Evolutionary conservation across 139 green algal species (phyloP), one percentile per base, ranked within the genome.

Genomic region (Chlorella sp.): DNA sequence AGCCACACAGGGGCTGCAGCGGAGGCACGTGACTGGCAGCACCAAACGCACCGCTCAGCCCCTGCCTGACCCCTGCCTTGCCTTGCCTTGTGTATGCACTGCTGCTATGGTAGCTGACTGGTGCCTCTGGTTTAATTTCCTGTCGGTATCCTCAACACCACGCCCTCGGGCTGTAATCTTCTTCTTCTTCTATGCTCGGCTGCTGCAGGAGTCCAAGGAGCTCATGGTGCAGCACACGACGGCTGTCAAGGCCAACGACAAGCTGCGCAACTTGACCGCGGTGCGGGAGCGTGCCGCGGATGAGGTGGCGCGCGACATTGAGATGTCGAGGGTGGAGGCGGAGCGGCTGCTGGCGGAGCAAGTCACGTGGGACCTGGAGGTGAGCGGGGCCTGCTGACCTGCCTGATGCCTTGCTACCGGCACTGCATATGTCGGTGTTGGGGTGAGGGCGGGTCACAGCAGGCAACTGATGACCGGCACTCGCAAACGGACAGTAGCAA

Each of bases 211-310:
- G 75, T 57, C 57, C 82, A 89, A 73, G 87, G 64, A 90, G 71
- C 42, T 94, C 79, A 76, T 90, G 57, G 15, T 48, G 85, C 84
- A 93, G 89, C 80, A 89, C 77, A n/a, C 73, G 34, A 64, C 86
- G 83, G 77, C 66, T 57, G 68, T 75, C 61, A 79, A 83, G 89
- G 91, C 86, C 32, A 42, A 39, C 32, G 60, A 80, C 39, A 76
- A 66, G 37, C 84, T 90, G 77, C 77, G 37, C 36, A 64, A 32
- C 39, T 14, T 42, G 26, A 53, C 48, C 1, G 77, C 39, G n/a
- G 61, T 68, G 61, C 78, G 79, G 32, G 79, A 90, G 79, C n/a
- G 87, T 0, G 78, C 64, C 0, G 42, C 61, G n/a, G 87, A 86
- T 11, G 87, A 90, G 78, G 37, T 81, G 77, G n/a, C 28, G 15